Percentiles rank a stretch among this genome's conserved stretches.
Conservation (phyloP, 1,139 yeast genomes). For the Zygosaccharomyces pseudobailii region DNA sequence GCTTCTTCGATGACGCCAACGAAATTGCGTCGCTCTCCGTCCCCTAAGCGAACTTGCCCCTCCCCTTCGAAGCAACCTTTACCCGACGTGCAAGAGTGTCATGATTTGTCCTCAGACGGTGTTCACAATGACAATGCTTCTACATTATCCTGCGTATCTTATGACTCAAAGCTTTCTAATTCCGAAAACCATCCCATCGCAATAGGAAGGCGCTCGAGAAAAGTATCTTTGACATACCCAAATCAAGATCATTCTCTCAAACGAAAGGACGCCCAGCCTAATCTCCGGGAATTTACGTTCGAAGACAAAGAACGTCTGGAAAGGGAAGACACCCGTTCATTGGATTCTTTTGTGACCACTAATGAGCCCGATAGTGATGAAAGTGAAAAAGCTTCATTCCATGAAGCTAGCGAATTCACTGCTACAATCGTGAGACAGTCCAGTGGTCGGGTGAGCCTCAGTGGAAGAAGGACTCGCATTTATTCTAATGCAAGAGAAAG, state of each 20-base stretch:
- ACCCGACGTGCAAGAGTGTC: slow-evolving; percentile 10
- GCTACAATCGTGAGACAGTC: slow-evolving; percentile 21
- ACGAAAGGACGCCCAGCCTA: slow-evolving; percentile 16
- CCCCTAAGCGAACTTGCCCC: slow-evolving; percentile 9
- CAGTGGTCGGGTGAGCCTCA: slow-evolving; percentile 33
- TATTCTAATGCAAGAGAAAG: slow-evolving; percentile 5
- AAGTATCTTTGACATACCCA: background rate
- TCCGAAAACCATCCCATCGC: background rate
- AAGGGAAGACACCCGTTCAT: slow-evolving; percentile 3
- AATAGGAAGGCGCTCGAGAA: slow-evolving; percentile 1
- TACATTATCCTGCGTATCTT: slow-evolving; percentile 16
- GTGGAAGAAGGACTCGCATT: slow-evolving; percentile 16
- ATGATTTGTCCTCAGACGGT: slow-evolving; percentile 2
- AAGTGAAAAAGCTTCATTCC: background rate
- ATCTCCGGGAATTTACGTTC: slow-evolving; percentile 21
- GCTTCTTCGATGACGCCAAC: background rate
- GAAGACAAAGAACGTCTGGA: slow-evolving; percentile 9
- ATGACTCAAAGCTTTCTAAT: slow-evolving; percentile 16
- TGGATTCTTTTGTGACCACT: slow-evolving; percentile 12
- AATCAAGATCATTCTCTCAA: slow-evolving; percentile 9
- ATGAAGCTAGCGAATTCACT: background rate
- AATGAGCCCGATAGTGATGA: background rate
- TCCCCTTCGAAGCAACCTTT: slow-evolving; percentile 17
- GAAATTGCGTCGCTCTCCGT: slow-evolving; percentile 3
- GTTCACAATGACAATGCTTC: slow-evolving; percentile 11